Percentiles rank a stretch among this genome's conserved stretches.
phyloP scores from a whole-genome alignment of 805 yeast species.

The Kodamaea sagamina region DNA sequence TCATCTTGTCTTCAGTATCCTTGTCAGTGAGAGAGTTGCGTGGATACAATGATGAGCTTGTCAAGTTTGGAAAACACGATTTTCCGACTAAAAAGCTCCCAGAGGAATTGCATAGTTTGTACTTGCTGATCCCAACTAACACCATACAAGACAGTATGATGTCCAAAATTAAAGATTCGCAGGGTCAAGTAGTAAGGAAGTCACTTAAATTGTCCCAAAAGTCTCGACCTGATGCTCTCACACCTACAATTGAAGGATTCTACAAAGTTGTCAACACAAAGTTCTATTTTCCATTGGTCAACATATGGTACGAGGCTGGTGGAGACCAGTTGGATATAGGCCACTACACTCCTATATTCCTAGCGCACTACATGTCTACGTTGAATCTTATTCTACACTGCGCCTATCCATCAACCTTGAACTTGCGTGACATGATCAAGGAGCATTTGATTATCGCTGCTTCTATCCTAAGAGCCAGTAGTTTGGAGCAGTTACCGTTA shows the following conservation, averaged over 20 bases:
- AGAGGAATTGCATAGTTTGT: slow-evolving; percentile 40
- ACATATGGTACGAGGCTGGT: slow-evolving; percentile 52
- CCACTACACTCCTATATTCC: slow-evolving; percentile 52
- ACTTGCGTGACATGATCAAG: slow-evolving; percentile 55
- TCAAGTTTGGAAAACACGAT: slow-evolving; percentile 28
- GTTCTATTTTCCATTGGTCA: slow-evolving; percentile 57
- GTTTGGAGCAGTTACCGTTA: slow-evolving; percentile 33
- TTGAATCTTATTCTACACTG: slow-evolving; percentile 56
- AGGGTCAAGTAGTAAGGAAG: slow-evolving; percentile 45
- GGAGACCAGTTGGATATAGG: slow-evolving; percentile 47
- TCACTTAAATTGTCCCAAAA: slow-evolving; percentile 36
- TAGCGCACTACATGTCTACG: slow-evolving; percentile 61
- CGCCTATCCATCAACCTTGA: slow-evolving; percentile 55
- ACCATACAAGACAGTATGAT: slow-evolving; percentile 37
- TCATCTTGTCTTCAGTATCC: slow-evolving; percentile 66
- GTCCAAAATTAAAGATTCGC: slow-evolving; percentile 25
- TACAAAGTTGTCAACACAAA: slow-evolving; percentile 38
- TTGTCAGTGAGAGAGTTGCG: slow-evolving; percentile 72
- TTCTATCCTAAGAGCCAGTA: slow-evolving; percentile 22
- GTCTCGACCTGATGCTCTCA: background rate
- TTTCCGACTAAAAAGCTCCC: slow-evolving; percentile 51
- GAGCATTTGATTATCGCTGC: slow-evolving; percentile 48
- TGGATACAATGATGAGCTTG: slow-evolving; percentile 54
- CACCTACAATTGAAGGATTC: slow-evolving; percentile 34
- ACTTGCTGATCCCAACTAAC: slow-evolving; percentile 18